These are phyloP conservation scores for Gilbertella persicaria DNA, from an alignment of 371 early-diverging fungal genomes.

Conservation along the genomic window DNA sequence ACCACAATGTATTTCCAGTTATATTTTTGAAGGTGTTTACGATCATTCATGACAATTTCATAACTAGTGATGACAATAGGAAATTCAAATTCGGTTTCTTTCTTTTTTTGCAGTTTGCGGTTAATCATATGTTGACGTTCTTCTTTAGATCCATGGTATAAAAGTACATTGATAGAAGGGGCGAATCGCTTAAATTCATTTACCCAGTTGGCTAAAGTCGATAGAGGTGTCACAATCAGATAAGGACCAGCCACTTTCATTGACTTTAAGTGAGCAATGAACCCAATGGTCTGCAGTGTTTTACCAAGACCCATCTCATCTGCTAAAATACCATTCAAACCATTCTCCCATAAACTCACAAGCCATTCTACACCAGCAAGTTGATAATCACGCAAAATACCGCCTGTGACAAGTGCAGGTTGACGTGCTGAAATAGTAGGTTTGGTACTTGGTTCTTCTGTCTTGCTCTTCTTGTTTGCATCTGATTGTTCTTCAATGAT, in stretches of 20 bases:
- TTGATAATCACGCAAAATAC: conserved; percentile 92
- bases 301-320: conserved; percentile 99
- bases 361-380: conserved; percentile 98
- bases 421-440: conserved; percentile 67
- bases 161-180: conserved; percentile 83
- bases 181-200: conserved; percentile 92
- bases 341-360: conserved; percentile 95
- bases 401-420: conserved; percentile 80
- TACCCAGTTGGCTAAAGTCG: conserved; percentile 97
- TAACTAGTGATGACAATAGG: conserved; percentile 91
- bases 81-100: conserved; percentile 51
- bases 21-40: conserved; percentile 65
- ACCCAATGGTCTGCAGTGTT: conserved; percentile 97
- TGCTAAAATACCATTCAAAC: conserved; percentile 97
- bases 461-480: conserved; percentile 8
- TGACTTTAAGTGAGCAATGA: conserved; percentile 83
- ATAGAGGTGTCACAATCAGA: conserved; percentile 95
- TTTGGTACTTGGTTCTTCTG: conserved; percentile 14
- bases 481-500: conserved; percentile 31
- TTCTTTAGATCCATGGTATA: conserved; percentile 89
- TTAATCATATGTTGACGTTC: conserved; percentile 79
- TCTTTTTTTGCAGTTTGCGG: conserved; percentile 62
- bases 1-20: conserved; percentile 92
- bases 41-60: conserved; percentile 89
- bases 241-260: conserved; percentile 91